A percentile compares a stretch with the other conserved stretches of the same genome.
Conservation (phyloP, 2,329 filamentous ascomycete genomes). For the Pseudonectria foliicola region DNA sequence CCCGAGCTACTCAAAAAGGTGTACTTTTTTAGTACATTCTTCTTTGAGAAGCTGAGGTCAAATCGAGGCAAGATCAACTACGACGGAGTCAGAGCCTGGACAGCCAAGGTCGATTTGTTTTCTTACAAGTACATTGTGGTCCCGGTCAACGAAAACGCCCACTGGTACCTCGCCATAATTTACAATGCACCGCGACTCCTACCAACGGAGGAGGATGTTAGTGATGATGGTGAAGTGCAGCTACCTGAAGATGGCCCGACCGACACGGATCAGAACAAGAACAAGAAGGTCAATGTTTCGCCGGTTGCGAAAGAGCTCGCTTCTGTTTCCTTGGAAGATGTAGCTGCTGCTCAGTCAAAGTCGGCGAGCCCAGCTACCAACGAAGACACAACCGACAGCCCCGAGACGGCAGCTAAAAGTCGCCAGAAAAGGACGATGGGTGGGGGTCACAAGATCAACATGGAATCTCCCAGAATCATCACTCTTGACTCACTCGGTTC, state of each 20-base stretch:
- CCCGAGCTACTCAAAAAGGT: slow-evolving; percentile 56
- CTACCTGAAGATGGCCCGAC: slow-evolving; percentile 6
- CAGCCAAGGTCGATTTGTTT: slow-evolving; percentile 75
- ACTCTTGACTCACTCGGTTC: slow-evolving; percentile 79
- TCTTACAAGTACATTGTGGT: slow-evolving; percentile 83
- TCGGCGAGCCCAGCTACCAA: neutral
- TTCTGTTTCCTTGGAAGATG: too few relatives aligned
- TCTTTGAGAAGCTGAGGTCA: slow-evolving; percentile 71
- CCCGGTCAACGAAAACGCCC: slow-evolving; percentile 77
- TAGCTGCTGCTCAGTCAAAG: neutral
- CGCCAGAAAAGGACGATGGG: slow-evolving; percentile 12
- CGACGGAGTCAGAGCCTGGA: slow-evolving; percentile 80
- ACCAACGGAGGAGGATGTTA: slow-evolving; percentile 9
- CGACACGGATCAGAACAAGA: slow-evolving; percentile 8
- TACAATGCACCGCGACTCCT: slow-evolving; percentile 72
- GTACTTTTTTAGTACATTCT: slow-evolving; percentile 90
- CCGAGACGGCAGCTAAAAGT: slow-evolving; percentile 1
- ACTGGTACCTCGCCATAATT: slow-evolving; percentile 96
- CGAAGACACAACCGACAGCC: neutral
- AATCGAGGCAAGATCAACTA: slow-evolving; percentile 66
- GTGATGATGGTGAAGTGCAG: slow-evolving; percentile 5
- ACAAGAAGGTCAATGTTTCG: neutral
- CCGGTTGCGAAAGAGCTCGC: neutral
- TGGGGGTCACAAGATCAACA: slow-evolving; percentile 26
- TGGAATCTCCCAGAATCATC: slow-evolving; percentile 62